Conservation (phyloP, 2,329 filamentous ascomycete species). For the Xylariaceae sp. region DNA sequence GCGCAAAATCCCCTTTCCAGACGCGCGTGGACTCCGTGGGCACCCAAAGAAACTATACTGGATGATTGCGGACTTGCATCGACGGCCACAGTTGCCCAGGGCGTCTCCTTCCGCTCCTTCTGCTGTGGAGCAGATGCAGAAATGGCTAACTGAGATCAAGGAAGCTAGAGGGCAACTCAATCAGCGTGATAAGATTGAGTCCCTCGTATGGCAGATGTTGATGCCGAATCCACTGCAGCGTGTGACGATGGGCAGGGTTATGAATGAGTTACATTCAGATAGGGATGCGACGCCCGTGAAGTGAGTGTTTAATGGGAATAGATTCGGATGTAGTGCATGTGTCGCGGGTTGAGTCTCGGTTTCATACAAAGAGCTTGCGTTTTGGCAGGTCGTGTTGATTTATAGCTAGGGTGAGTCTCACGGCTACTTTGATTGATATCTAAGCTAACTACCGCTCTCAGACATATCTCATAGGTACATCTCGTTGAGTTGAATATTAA, state of each 20-base stretch:
- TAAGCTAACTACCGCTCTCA: conserved; percentile 9
- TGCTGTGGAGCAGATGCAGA: conserved; percentile 49
- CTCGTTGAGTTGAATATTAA: background rate
- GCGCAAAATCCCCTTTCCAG: conserved; percentile 51
- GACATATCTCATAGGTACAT: background rate
- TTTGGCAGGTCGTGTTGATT: background rate
- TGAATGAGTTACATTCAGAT: conserved; percentile 39
- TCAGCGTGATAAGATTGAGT: conserved; percentile 44
- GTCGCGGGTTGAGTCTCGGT: background rate
- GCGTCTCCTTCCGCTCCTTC: conserved; percentile 21
- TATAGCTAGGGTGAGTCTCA: background rate
- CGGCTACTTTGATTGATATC: background rate
- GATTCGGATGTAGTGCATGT: background rate
- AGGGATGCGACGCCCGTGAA: conserved; percentile 2
- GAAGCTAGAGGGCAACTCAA: conserved; percentile 44
- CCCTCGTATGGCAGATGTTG: conserved; percentile 50
- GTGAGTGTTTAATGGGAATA: background rate
- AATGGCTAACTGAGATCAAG: conserved; percentile 51
- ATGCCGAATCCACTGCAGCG: conserved; percentile 46
- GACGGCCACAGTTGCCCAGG: conserved; percentile 27
- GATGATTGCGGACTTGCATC: conserved; percentile 53
- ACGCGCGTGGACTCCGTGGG: conserved; percentile 43
- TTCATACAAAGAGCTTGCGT: background rate
- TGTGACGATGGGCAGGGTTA: conserved; percentile 49
- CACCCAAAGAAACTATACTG: conserved; percentile 51